Base-by-base conservation (phyloP, 2,329 filamentous ascomycete species). In the Drechslerella dactyloides region DNA sequence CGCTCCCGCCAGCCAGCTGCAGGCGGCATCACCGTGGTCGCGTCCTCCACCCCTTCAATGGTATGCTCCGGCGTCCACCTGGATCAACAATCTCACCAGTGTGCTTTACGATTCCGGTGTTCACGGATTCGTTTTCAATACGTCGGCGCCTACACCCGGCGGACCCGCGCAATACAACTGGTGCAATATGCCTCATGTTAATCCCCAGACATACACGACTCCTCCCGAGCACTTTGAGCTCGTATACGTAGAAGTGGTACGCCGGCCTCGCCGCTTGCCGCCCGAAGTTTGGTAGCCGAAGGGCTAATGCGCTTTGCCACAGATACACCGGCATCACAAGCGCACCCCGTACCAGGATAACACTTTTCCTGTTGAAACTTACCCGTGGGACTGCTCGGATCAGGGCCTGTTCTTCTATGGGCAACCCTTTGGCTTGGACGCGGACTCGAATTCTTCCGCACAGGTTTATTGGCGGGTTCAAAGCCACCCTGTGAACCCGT, bases 101-200 rank as follows among this genome's bases (percentile, higher is more conserved):
- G 87, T 85, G 0, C 78, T 91, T 55, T 82, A 83, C 65, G 82
- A 83, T 6, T 81, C 82, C 1, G 90, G 89, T 0, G 84, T 87
- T 0, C 88, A 91, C 78, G 90, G 89, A 1, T 93, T 91, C 78
- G 83, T 90, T 17, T 94, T 88, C 80, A 87, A 91, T 76, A 83
- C 84, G 35, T 90, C 89, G 0, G 75, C 80, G 1, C 84, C 85
- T 0, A 85, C 89, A 0, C 80, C 82, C 60, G 77, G 79, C 0
- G 75, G 81, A 40, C 88, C 90, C 79, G 85, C 86, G 4, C 83
- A 81, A 0, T 93, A 93, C 79, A 91, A 93, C 78, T 93, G 84
- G 84, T 94, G 90, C 80, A 93, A 94, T 77, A 94, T 94, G 90
- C 90, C 91, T 0, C 91, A 93, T 80, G 88, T 90, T n/a, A 84